Percentiles rank a stretch among this genome's conserved stretches.
Evolutionary conservation across 2,329 filamentous ascomycete genomes (phyloP).

Genomic region (Cadophora luteo-olivacea): DNA sequence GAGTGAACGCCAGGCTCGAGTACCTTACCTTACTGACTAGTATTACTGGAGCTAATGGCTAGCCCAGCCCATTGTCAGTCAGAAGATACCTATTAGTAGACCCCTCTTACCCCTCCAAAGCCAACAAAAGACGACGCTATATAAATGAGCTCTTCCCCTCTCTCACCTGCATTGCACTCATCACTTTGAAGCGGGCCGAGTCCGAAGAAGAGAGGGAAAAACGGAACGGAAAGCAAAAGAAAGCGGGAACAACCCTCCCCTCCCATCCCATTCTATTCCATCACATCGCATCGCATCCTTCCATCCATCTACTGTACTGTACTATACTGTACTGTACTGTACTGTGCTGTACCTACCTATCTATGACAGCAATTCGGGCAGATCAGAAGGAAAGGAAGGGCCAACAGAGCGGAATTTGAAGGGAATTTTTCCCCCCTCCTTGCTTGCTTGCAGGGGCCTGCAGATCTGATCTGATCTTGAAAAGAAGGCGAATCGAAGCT

Average conservation of each 20-base stretch:
- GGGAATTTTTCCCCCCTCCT: neutral
- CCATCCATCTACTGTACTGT: neutral
- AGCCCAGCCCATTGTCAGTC: slow-evolving; percentile 15
- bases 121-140: neutral
- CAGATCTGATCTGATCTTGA: slow-evolving; percentile 12
- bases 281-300: neutral
- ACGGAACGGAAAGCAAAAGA: neutral
- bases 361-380: neutral
- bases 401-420: neutral
- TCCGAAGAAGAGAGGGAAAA: neutral
- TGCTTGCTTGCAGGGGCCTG: slow-evolving; percentile 2
- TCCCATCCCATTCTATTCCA: neutral
- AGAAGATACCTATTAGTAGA: slow-evolving; percentile 4
- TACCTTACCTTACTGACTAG: too few relatives aligned
- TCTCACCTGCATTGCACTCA: too few relatives aligned
- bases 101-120: slow-evolving; percentile 11
- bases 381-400: slow-evolving; percentile 3
- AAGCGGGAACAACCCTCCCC: neutral
- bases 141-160: slow-evolving; percentile 14
- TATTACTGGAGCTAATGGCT: slow-evolving; percentile 2
- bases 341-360: neutral
- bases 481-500: slow-evolving; percentile 1
- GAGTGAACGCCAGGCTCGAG: neutral
- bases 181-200: neutral
- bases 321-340: neutral